Evolutionary conservation across 2,329 filamentous ascomycete species (phyloP).

Genomic region (Aspergillus sp.): DNA sequence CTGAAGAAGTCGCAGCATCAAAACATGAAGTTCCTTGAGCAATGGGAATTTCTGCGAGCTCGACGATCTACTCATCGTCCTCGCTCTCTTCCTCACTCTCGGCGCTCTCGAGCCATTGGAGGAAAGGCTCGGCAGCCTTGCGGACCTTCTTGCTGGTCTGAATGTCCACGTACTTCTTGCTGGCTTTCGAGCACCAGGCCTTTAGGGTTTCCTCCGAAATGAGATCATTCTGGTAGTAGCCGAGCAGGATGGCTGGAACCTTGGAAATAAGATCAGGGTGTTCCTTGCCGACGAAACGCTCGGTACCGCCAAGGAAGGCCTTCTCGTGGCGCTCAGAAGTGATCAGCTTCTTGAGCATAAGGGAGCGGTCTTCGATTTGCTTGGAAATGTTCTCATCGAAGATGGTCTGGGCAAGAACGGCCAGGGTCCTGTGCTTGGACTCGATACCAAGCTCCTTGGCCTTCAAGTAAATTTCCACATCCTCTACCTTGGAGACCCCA

Average conservation of each 20-base stretch:
- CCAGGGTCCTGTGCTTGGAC: slow-evolving; percentile 86
- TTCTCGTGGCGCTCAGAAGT: slow-evolving; percentile 93
- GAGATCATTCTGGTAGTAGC: slow-evolving; percentile 88
- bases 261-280: slow-evolving; percentile 74
- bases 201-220: slow-evolving; percentile 83
- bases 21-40: slow-evolving; percentile 9
- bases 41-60: neutral
- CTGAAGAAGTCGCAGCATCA: neutral
- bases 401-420: slow-evolving; percentile 88
- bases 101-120: slow-evolving; percentile 88
- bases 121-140: slow-evolving; percentile 90
- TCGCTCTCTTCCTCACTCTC: slow-evolving; percentile 70
- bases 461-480: slow-evolving; percentile 92
- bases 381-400: slow-evolving; percentile 88
- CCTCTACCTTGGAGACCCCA: slow-evolving; percentile 74
- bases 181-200: slow-evolving; percentile 90
- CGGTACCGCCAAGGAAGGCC: slow-evolving; percentile 89
- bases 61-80: slow-evolving; percentile 45
- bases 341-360: slow-evolving; percentile 88
- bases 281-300: slow-evolving; percentile 83
- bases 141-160: slow-evolving; percentile 90
- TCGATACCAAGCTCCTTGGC: slow-evolving; percentile 95
- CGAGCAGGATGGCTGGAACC: slow-evolving; percentile 82
- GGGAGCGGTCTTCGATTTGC: slow-evolving; percentile 80
- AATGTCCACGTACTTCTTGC: slow-evolving; percentile 96